A percentile compares a stretch with the other conserved stretches of the same genome.
These are phyloP conservation scores for Amauroascus niger DNA, from an alignment of 2,329 filamentous ascomycete genomes.

Conservation along the genomic window DNA sequence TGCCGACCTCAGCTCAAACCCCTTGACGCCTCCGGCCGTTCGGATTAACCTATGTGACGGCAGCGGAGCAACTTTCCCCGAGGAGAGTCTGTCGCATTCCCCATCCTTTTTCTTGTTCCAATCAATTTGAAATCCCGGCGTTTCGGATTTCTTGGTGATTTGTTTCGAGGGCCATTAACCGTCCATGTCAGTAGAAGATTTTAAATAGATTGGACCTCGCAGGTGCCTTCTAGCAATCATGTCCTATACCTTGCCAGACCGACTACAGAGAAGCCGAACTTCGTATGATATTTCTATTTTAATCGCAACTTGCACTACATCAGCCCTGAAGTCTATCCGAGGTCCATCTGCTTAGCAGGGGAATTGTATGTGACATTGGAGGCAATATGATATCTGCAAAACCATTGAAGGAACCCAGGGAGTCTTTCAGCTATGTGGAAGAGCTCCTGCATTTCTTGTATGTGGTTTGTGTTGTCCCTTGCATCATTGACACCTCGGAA, in stretches of 20 bases:
- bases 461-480: neutral
- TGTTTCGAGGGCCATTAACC: conserved; percentile 7
- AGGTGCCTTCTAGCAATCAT: neutral
- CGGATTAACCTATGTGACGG: conserved; percentile 3
- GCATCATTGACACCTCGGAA: neutral
- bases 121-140: conserved; percentile 9
- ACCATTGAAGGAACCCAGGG: neutral
- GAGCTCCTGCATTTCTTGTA: conserved; percentile 5
- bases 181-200: conserved; percentile 6
- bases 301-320: conserved; percentile 9
- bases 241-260: neutral
- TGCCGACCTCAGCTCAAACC: conserved; percentile 3
- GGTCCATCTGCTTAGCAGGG: neutral
- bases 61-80: conserved; percentile 1
- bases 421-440: conserved; percentile 4
- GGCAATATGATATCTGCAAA: conserved; percentile 2
- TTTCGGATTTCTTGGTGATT: conserved; percentile 5
- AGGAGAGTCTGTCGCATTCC: neutral
- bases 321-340: neutral
- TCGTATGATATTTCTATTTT: conserved; percentile 12
- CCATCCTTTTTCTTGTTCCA: conserved; percentile 2
- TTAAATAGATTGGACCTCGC: conserved; percentile 6
- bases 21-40: neutral
- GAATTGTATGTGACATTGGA: neutral
- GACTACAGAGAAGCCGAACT: neutral